Conservation (phyloP, 441 rosid species). For the Mallotus repandus region DNA sequence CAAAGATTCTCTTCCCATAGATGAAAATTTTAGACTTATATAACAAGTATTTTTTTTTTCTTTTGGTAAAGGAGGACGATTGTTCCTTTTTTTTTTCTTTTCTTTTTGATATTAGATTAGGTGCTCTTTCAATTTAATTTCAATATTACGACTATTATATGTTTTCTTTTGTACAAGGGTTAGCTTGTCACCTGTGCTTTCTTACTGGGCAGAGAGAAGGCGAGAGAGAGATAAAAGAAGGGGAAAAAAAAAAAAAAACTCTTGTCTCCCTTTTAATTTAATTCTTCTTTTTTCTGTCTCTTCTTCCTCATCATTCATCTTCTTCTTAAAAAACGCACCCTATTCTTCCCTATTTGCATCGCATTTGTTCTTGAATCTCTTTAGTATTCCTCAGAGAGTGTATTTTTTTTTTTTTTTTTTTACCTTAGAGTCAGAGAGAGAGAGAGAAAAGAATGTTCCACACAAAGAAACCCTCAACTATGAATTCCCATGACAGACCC, state of each 20-base stretch:
- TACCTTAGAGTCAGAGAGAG: slow-evolving; percentile 19
- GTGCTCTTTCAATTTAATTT: slow-evolving; percentile 7
- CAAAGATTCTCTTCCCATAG: not conserved
- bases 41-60: slow-evolving; percentile 24
- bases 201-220: not conserved
- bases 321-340: slow-evolving; percentile 72
- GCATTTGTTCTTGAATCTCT: slow-evolving; percentile 87
- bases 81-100: not conserved
- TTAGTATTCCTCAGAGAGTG: slow-evolving; percentile 28
- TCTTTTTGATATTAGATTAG: slow-evolving; percentile 22
- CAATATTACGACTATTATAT: slow-evolving; percentile 3
- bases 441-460: slow-evolving; percentile 80
- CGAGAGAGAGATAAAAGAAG: too few relatives aligned
- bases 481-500: slow-evolving; percentile 90
- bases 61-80: slow-evolving; percentile 30
- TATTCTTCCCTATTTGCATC: slow-evolving; percentile 78
- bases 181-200: slow-evolving; percentile 23
- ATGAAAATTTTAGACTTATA: not conserved
- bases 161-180: slow-evolving; percentile 21
- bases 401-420: not conserved
- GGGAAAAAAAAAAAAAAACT: too few relatives aligned
- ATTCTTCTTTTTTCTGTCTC: too few relatives aligned
- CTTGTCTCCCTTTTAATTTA: too few relatives aligned
- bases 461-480: slow-evolving; percentile 81
- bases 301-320: slow-evolving; percentile 20